Base-by-base conservation (phyloP, 192 early-diverging fungal genomes). In the Radiomyces spectabilis region DNA sequence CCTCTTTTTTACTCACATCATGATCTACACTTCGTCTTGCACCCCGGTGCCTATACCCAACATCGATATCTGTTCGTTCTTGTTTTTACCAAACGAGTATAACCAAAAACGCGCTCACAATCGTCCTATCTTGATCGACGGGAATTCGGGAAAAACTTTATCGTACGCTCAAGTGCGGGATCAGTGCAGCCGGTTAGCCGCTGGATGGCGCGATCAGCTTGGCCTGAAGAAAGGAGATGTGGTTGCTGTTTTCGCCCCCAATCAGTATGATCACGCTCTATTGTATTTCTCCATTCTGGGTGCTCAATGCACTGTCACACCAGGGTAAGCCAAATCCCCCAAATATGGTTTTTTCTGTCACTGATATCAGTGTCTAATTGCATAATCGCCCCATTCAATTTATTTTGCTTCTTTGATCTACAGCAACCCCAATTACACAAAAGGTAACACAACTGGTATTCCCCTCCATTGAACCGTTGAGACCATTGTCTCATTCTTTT, bases 241-340 rank as follows among this genome's bases (percentile, higher is more conserved):
- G 9, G 68, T 92, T 21, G 85, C 78, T 26, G 61, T 89, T 12
- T 75, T 84, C 34, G 63, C 85, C 7, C 87, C 83, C 30, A 93
- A 91, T 68, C 69, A 76, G 34, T 77, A 79, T 61, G 81, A 85
- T 31, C 57, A 82, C 18, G 79, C 79, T 5, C 58, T 83, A 12
- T 65, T 86, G 27, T 84, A 82, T 31, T 68, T 79, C 31, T 63
- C 61, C 4, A 26, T 63, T 25, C 71, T 88, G 6, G 77, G 79
- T 59, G 78, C 79, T n/a, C 81, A 86, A n/a, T 77, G 78, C 15
- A 71, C 83, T 4, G 74, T 89, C 25, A 84, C 86, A 0, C 81
- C 83, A 16, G 81, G 81, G 55, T 57, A 57, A 31, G 31, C 29
- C 8, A 4, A 9, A 44, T 44, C 24, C 8, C 7, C 7, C 42